Base-by-base conservation (phyloP, 441 rosid species). In the Croton setiger region DNA sequence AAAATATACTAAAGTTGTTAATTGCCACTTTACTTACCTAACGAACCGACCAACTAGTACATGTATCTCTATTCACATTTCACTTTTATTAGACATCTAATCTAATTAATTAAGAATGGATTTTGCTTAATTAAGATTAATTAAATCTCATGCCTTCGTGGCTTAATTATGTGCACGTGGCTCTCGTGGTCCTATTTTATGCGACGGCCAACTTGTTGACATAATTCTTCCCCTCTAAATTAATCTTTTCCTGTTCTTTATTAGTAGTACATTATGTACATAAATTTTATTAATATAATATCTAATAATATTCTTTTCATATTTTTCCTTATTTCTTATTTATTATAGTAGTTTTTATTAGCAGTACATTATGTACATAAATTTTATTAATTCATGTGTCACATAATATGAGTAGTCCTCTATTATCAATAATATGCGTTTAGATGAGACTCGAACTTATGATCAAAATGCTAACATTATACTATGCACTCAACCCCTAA, bases 11-110 rank as follows among this genome's bases (percentile, higher is more conserved):
- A 53, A 67, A 54, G 35, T n/a, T n/a, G n/a, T n/a, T n/a, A n/a
- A n/a, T n/a, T n/a, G n/a, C 41, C 49, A 64, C 78, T 75, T 76
- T 76, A 76, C 81, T 79, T 74, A 81, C 77, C 69, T 51, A 60
- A 60, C 66, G 41, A 72, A 72, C 75, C 72, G 67, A 76, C 82
- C 79, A 61, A 11, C 18, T 63, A 44, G 23, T 45, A 47, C 15
- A 0, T 47, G 15, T 47, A 64, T 64, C 44, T 67, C 36, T 52
- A 31, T 72, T 65, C 73, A 55, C 73, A 65, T 52, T 71, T 66
- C 70, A 49, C 20, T 17, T 44, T 55, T 15, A 1, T 14, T 27
- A 9, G 33, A 18, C 12, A 13, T 36, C 35, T 53, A 39, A 62
- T 9, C 12, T 61, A 52, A 13, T 18, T 53, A 6, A 43, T 27